phyloP scores from a whole-genome alignment of 2,329 filamentous ascomycete species.

The Lecanicillium sp. region DNA sequence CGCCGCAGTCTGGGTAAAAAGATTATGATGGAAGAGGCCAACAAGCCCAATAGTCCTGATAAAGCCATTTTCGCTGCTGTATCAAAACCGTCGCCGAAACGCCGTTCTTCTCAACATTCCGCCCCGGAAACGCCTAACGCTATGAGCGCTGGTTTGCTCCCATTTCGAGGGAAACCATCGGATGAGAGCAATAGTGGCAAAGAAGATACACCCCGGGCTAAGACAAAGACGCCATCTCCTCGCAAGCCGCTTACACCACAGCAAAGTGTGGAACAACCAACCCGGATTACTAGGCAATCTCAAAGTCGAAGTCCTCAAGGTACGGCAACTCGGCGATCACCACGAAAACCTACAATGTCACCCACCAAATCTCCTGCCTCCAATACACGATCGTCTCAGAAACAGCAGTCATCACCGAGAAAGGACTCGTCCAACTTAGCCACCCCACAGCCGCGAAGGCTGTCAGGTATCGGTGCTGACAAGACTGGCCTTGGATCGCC shows the following conservation, averaged over 20 bases:
- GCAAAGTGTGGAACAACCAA: constrained; percentile 4
- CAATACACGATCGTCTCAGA: not conserved
- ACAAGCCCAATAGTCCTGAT: constrained; percentile 35
- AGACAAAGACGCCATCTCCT: constrained; percentile 16
- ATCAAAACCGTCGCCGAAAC: constrained; percentile 19
- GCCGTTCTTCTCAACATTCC: constrained; percentile 15
- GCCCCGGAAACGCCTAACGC: constrained; percentile 15
- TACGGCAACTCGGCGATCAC: constrained; percentile 1
- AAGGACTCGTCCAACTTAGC: not conserved
- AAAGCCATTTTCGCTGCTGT: constrained; percentile 25
- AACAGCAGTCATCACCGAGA: not conserved
- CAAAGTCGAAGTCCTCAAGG: constrained; percentile 1
- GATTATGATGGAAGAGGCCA: constrained; percentile 50
- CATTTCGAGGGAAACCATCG: constrained; percentile 35
- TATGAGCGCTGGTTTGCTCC: constrained; percentile 47
- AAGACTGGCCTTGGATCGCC: constrained; percentile 67
- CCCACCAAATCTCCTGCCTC: not conserved
- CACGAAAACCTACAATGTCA: not conserved
- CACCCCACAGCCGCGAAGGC: constrained; percentile 34
- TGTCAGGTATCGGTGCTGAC: constrained; percentile 63
- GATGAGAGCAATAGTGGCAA: constrained; percentile 1
- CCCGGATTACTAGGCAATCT: not conserved
- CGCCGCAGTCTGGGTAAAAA: constrained; percentile 37
- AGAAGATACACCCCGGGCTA: constrained; percentile 7
- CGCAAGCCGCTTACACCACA: constrained; percentile 34